phyloP scores from a whole-genome alignment of 805 yeast genomes.

The Candida stauntonica region DNA sequence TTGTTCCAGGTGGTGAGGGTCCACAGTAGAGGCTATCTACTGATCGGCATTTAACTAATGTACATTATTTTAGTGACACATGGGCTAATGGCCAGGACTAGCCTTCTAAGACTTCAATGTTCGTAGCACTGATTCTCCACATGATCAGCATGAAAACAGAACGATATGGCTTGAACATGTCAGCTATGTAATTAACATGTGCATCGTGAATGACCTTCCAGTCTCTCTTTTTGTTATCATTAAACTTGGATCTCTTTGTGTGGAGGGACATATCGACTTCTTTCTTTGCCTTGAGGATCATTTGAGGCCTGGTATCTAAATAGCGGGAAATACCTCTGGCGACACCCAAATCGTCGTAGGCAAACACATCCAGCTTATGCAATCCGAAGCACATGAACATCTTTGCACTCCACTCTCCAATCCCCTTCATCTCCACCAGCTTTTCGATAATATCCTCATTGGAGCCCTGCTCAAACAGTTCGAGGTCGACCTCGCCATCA shows the following conservation, averaged over 20 bases:
- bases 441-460: conserved; percentile 46
- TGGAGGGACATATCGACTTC: conserved; percentile 32
- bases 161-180: conserved; percentile 59
- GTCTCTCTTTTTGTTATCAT: conserved; percentile 42
- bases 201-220: conserved; percentile 69
- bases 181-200: conserved; percentile 50
- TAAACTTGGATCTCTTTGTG: conserved; percentile 33
- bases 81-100: not conserved
- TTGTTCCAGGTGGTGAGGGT: conserved; percentile 49
- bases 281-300: conserved; percentile 41
- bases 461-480: conserved; percentile 34
- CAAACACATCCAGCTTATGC: conserved; percentile 63
- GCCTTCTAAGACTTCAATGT: conserved; percentile 14
- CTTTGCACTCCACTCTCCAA: conserved; percentile 84
- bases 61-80: conserved; percentile 1
- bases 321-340: conserved; percentile 76
- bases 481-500: conserved; percentile 32
- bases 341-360: conserved; percentile 77
- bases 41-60: no score
- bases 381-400: conserved; percentile 80
- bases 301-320: conserved; percentile 47
- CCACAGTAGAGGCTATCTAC: conserved; percentile 17
- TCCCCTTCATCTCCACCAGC: conserved; percentile 57
- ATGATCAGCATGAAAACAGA: conserved; percentile 63
- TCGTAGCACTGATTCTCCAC: conserved; percentile 66